These are phyloP conservation scores for Climacium dendroides DNA, from an alignment of 225 moss, liverwort and hornwort genomes.

Conservation along the genomic window DNA sequence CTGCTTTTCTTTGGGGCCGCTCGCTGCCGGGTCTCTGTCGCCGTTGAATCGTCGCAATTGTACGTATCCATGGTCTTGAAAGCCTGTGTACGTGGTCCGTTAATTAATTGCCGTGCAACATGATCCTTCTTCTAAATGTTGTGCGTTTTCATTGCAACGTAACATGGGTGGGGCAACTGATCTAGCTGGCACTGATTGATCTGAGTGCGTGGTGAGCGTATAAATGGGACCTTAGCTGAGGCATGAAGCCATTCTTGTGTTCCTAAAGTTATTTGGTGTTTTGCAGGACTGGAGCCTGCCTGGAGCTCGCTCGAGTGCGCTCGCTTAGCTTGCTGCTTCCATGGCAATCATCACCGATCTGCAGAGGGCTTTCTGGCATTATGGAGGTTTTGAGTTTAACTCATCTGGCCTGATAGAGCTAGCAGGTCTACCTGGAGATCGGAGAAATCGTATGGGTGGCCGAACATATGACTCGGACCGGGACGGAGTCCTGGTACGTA, in stretches of 20 bases:
- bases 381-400: not conserved
- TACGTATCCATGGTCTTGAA: not conserved
- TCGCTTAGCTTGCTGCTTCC: not conserved
- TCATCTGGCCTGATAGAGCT: not conserved
- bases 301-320: not conserved
- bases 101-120: not conserved
- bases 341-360: not conserved
- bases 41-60: not conserved
- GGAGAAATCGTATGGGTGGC: not conserved
- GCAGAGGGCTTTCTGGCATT: not conserved
- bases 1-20: not conserved
- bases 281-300: not conserved
- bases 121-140: not conserved
- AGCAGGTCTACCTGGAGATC: rapidly evolving
- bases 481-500: not conserved
- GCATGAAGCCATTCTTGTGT: not conserved
- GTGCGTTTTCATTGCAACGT: not conserved
- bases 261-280: not conserved
- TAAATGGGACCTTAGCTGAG: not conserved
- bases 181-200: not conserved
- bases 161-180: not conserved
- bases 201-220: not conserved
- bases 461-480: not conserved
- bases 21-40: not conserved
- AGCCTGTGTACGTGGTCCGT: no score